Evolutionary conservation across 257 asterid genomes (phyloP).

Genomic region (Mentha longifolia): DNA sequence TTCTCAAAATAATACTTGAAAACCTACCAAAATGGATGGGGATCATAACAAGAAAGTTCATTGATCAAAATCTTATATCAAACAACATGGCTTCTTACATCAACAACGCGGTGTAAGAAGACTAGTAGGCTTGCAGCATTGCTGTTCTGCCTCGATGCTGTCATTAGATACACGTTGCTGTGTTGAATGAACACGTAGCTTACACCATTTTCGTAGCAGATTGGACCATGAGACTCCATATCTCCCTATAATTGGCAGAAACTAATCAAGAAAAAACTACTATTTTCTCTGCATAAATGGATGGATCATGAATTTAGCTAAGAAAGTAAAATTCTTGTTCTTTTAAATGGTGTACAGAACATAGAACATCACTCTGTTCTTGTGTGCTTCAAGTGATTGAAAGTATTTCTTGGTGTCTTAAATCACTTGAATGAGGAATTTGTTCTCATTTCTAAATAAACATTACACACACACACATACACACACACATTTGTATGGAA

Average conservation of each 20-base stretch:
- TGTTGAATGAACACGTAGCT: slow-evolving; percentile 96
- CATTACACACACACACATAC: not conserved
- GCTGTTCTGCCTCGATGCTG: slow-evolving; percentile 95
- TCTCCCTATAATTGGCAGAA: slow-evolving; percentile 68
- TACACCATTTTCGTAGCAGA: slow-evolving; percentile 82
- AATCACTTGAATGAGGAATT: not conserved
- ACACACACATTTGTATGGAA: not conserved
- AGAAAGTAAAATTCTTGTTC: not conserved
- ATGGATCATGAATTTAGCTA: not conserved
- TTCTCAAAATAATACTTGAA: slow-evolving; percentile 97
- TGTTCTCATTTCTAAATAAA: not conserved
- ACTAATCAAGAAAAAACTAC: not conserved
- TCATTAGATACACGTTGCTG: slow-evolving; percentile 94
- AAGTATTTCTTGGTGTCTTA: no score
- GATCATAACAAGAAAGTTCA: slow-evolving; percentile 10
- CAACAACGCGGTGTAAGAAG: slow-evolving; percentile 97
- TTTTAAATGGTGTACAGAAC: no score
- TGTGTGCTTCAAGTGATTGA: no score
- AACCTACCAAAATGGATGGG: slow-evolving; percentile 56
- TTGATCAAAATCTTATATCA: slow-evolving; percentile 1
- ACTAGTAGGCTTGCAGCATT: slow-evolving; percentile 96
- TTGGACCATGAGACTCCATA: slow-evolving; percentile 79
- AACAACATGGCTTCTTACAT: slow-evolving; percentile 60
- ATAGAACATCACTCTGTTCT: no score
- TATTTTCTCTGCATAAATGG: not conserved